Percentiles rank a stretch among this genome's conserved stretches.
These are phyloP conservation scores for Talaromyces adpressus DNA, from an alignment of 495 filamentous ascomycete species.

Conservation along the genomic window DNA sequence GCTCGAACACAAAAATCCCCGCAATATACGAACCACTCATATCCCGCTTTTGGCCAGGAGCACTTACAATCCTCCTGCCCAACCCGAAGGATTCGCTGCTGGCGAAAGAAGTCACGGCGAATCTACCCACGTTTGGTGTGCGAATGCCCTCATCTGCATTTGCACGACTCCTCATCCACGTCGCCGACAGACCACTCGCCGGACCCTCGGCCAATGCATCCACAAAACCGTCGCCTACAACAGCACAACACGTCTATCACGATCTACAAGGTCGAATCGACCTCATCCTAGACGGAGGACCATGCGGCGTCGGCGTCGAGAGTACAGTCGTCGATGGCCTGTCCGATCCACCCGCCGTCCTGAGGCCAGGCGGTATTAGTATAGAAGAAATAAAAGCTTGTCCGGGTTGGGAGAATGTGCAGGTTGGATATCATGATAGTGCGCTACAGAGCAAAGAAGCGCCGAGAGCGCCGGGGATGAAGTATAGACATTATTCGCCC, in stretches of 20 bases:
- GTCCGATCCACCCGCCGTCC: slow-evolving; percentile 66
- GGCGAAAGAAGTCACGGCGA: slow-evolving; percentile 82
- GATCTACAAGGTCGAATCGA: slow-evolving; percentile 82
- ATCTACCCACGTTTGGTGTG: slow-evolving; percentile 74
- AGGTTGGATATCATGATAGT: slow-evolving; percentile 67
- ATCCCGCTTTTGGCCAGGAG: slow-evolving; percentile 84
- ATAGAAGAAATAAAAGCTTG: slow-evolving; percentile 70
- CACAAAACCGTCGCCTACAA: slow-evolving; percentile 84
- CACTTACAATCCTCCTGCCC: slow-evolving; percentile 84
- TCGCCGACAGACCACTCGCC: slow-evolving; percentile 72
- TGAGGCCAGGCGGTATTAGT: slow-evolving; percentile 87
- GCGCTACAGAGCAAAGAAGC: slow-evolving; percentile 34
- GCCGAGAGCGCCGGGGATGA: slow-evolving; percentile 93
- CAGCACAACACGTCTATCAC: slow-evolving; percentile 78
- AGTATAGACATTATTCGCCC: slow-evolving; percentile 96
- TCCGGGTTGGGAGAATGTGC: slow-evolving; percentile 72
- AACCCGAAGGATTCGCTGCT: slow-evolving; percentile 62
- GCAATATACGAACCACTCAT: slow-evolving; percentile 78
- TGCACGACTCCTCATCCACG: slow-evolving; percentile 77
- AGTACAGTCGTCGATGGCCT: slow-evolving; percentile 95
- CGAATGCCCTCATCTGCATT: slow-evolving; percentile 81
- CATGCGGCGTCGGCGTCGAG: slow-evolving; percentile 83
- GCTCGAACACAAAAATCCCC: slow-evolving; percentile 51
- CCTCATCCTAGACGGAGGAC: slow-evolving; percentile 82
- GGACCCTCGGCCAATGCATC: slow-evolving; percentile 93